A percentile compares a stretch with the other conserved stretches of the same genome.
These are phyloP conservation scores for Chalciporus chontae DNA, from an alignment of 768 basidiomycete species.

Conservation along the genomic window DNA sequence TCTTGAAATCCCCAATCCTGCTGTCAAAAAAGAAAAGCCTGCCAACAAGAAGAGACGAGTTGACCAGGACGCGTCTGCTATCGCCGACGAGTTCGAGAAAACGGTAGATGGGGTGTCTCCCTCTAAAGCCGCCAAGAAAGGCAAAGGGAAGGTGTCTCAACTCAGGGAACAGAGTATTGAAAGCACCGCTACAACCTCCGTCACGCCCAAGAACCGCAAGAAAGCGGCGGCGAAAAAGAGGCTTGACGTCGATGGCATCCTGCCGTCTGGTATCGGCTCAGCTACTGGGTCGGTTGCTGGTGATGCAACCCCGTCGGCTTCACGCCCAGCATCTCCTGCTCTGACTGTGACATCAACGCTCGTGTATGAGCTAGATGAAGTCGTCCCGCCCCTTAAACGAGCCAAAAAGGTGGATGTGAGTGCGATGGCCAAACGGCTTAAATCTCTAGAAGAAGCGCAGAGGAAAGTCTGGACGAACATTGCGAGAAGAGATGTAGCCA, in stretches of 20 bases:
- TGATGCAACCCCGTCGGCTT: slow-evolving; percentile 68
- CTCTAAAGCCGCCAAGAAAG: slow-evolving; percentile 38
- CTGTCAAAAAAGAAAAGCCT: slow-evolving; percentile 39
- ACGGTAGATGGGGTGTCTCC: slow-evolving; percentile 39
- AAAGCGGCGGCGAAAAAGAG: slow-evolving; percentile 57
- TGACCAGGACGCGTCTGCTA: slow-evolving; percentile 37
- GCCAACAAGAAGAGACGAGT: slow-evolving; percentile 62
- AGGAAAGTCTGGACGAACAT: slow-evolving; percentile 90
- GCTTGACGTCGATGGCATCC: slow-evolving; percentile 50
- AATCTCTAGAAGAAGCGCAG: slow-evolving; percentile 78
- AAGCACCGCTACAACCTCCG: slow-evolving; percentile 39
- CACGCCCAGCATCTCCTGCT: slow-evolving; percentile 68
- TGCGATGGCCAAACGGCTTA: slow-evolving; percentile 70
- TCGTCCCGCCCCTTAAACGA: slow-evolving; percentile 65
- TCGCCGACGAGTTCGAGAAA: slow-evolving; percentile 49
- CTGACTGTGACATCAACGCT: slow-evolving; percentile 50
- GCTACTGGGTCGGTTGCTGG: slow-evolving; percentile 49
- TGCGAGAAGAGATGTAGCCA: slow-evolving; percentile 77
- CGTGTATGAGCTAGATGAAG: slow-evolving; percentile 70
- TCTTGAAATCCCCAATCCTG: slow-evolving; percentile 38
- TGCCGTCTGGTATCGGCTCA: slow-evolving; percentile 47
- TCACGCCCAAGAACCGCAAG: slow-evolving; percentile 53
- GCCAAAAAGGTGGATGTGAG: slow-evolving; percentile 75
- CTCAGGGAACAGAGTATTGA: slow-evolving; percentile 58
- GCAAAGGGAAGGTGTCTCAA: slow-evolving; percentile 47